These are phyloP conservation scores for Ambrosia hybrid DNA, from an alignment of 140 eudicot species.

Conservation along the genomic window DNA sequence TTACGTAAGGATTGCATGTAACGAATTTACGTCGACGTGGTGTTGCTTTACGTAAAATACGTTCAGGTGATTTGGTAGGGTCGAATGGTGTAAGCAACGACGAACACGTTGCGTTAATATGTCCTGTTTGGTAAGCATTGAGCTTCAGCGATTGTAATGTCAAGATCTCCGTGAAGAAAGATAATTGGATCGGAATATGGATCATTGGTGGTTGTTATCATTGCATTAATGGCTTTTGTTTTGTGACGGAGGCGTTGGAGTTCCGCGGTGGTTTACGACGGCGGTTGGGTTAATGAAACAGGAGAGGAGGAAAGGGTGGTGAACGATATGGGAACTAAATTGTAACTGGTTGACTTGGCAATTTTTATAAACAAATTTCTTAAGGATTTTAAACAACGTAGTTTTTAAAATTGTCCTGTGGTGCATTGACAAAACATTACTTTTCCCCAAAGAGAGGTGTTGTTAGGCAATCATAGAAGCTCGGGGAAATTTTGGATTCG, in stretches of 20 bases:
- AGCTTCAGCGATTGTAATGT: slow-evolving; percentile 68
- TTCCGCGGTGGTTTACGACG: slow-evolving; percentile 37
- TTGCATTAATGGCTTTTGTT: neutral
- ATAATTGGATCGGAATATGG: slow-evolving; percentile 29
- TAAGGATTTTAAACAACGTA: too few species aligned
- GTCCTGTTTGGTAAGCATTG: slow-evolving; percentile 84
- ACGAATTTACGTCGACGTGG: slow-evolving; percentile 34
- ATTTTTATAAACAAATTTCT: too few species aligned
- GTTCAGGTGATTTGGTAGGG: slow-evolving; percentile 32
- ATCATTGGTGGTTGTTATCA: slow-evolving; percentile 31
- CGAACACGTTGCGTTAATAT: slow-evolving; percentile 66
- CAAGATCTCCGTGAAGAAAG: slow-evolving; percentile 76
- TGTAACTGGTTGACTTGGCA: too few species aligned
- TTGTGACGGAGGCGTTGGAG: slow-evolving; percentile 21
- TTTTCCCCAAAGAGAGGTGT: too few species aligned
- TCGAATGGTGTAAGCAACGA: slow-evolving; percentile 54
- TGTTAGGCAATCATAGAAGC: too few species aligned
- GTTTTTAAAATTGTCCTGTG: too few species aligned
- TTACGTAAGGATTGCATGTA: slow-evolving; percentile 47
- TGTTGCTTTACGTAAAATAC: neutral
- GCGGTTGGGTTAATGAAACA: too few species aligned
- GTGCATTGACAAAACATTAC: too few species aligned
- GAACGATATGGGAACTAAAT: too few species aligned
- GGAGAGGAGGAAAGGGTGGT: too few species aligned
- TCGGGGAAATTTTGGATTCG: too few species aligned